Conservation (phyloP, 2,329 filamentous ascomycete genomes). For the Boeremia lycopersici region DNA sequence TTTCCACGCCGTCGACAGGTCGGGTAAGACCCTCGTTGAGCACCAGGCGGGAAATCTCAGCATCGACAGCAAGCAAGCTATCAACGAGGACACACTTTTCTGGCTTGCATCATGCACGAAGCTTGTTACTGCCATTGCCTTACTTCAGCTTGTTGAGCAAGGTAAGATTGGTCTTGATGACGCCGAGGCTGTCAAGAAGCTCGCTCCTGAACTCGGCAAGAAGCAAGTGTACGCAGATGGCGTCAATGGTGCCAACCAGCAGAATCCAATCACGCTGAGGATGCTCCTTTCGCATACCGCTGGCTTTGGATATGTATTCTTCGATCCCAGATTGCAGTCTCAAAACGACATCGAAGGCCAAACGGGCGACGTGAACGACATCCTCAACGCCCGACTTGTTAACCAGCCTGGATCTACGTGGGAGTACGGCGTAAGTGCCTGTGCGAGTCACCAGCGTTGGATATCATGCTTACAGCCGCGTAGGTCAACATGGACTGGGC, state of each 20-base stretch:
- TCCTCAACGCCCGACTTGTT: conserved; percentile 59
- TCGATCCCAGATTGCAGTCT: conserved; percentile 52
- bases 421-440: conserved; percentile 57
- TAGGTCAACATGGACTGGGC: conserved; percentile 60
- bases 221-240: conserved; percentile 50
- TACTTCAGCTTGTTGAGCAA: conserved; percentile 47
- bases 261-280: conserved; percentile 55
- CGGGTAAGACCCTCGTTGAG: conserved; percentile 50
- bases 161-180: conserved; percentile 46
- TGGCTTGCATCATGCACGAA: conserved; percentile 62
- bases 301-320: conserved; percentile 57
- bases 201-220: conserved; percentile 46
- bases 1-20: conserved; percentile 54
- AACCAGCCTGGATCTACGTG: conserved; percentile 68
- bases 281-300: conserved; percentile 60
- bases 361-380: conserved; percentile 58
- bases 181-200: conserved; percentile 37
- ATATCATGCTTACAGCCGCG: background rate
- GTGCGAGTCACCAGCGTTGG: background rate
- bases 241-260: conserved; percentile 44
- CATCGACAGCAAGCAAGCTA: conserved; percentile 53
- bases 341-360: conserved; percentile 63
- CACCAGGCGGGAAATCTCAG: conserved; percentile 51
- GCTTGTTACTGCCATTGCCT: conserved; percentile 41
- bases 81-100: conserved; percentile 66